Base-by-base conservation (phyloP, 2,329 filamentous ascomycete genomes). In the Ceratocystis colombiana region DNA sequence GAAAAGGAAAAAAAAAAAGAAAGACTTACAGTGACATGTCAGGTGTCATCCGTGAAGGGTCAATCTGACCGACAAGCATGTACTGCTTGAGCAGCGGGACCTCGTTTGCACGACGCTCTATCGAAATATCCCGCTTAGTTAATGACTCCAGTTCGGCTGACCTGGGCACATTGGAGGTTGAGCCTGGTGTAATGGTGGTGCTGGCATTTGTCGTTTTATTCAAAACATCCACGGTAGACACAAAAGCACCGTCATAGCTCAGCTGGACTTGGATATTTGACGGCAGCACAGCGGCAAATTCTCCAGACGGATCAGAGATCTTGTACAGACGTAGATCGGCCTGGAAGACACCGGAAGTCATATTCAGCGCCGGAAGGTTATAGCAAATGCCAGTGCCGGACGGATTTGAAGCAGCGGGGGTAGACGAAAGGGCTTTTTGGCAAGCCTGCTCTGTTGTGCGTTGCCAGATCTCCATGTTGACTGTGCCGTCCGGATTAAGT, bases 351-450 rank as follows among this genome's bases (percentile, higher is more conserved):
- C 89, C 89, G 0, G 82, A 85, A 3, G 75, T 75, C 70, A 82
- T 84, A 76, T 93, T 82, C 67, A 90, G 80, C 48, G 83, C 84
- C 0, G 87, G 85, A 28, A 95, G 75, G 73, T 94, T 95, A 77
- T 93, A 94, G 80, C 90, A 95, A 61, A 89, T 83, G 67, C 87
- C 87, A 61, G 90, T 83, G 63, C 90, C 90, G 8, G 88, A 87
- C 4, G 88, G 88, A 70, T 92, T 93, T 28, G 82, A 81, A 53
- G 85, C 82, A 68, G 80, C 77, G 15, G 78, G 77, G 62, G 90
- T 78, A 30, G 75, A 73, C 1, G 75, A 73, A 20, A 94, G 78
- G 7, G 82, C 79, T 25, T 76, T 71, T 57, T 76, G 76, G 74
- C 89, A 94, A 25, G 86, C 86, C 10, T 76, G 71, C 41, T 79